Evolutionary conservation across 495 filamentous ascomycete species (phyloP).

Genomic region (Mytilinidion resinicola): DNA sequence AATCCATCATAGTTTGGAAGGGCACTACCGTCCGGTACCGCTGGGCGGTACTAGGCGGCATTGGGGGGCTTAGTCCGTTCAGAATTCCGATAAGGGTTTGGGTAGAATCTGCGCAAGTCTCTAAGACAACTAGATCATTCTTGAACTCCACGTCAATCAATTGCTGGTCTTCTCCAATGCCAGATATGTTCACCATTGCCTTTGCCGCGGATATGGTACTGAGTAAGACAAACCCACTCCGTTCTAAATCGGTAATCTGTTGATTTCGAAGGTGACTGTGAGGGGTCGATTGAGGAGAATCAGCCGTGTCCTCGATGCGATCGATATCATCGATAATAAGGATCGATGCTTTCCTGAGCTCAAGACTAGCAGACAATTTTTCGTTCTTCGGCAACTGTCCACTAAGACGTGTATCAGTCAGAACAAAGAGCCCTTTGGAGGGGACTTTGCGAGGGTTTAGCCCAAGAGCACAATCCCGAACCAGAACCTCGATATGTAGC

Average conservation of each 20-base stretch:
- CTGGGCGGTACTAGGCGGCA: constrained; percentile 66
- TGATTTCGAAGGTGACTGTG: constrained; percentile 39
- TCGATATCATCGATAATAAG: constrained; percentile 75
- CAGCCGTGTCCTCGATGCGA: constrained; percentile 34
- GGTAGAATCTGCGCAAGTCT: constrained; percentile 95
- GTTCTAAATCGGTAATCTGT: constrained; percentile 60
- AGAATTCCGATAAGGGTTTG: constrained; percentile 80
- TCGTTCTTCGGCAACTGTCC: constrained; percentile 55
- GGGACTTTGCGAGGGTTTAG: constrained; percentile 73
- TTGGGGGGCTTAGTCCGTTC: constrained; percentile 76
- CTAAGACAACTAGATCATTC: constrained; percentile 81
- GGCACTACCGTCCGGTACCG: constrained; percentile 88
- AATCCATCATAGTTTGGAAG: constrained; percentile 79
- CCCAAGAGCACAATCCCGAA: constrained; percentile 75
- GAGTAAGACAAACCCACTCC: constrained; percentile 74
- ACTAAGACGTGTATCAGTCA: constrained; percentile 67
- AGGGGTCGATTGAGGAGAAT: neutral
- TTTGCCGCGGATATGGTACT: constrained; percentile 76
- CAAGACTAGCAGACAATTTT: constrained; percentile 53
- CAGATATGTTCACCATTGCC: constrained; percentile 52
- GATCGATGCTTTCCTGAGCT: constrained; percentile 71
- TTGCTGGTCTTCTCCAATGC: constrained; percentile 45
- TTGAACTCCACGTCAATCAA: constrained; percentile 68
- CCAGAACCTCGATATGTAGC: constrained; percentile 62
- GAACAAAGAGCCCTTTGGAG: constrained; percentile 67